Base-by-base conservation (phyloP, 306 rosid genomes). In the Fragaria iinumae region DNA sequence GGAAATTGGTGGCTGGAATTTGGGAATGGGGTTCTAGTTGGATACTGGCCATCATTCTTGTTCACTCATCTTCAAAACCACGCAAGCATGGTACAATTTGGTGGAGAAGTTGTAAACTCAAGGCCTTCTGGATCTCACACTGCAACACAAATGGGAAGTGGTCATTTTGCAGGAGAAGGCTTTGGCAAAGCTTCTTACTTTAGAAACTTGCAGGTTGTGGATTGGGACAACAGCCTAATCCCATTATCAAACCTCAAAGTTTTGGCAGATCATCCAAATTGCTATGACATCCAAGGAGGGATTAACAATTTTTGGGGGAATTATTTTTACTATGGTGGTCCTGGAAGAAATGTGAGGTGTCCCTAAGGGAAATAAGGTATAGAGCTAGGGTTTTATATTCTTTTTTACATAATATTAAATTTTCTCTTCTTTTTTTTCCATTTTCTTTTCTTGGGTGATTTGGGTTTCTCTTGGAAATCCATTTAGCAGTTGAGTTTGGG, bases 1-100 rank as follows among this genome's bases (percentile, higher is more conserved):
- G 98, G 98, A 12, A 87, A 94, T 29, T 94, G 98, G 98, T 94
- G 98, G 98, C 89, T 94, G 48, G 92, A 93, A 65, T 91, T 91
- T 48, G 97, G 96, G 65, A 85, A 93, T 0, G 96, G 95, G 0
- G 79, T 89, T 8, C 71, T 91, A 48, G 95, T 94, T 2, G 97
- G 98, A 60, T 94, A 94, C 23, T 94, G 98, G 98, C 98, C 98
- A 11, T 86, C 98, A 3, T 87, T 94, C 49, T 67, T 94, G 69
- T 94, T 94, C 81, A 92, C 92, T 1, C 98, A 92, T 79, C 83
- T 94, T 34, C 85, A 83, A 47, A 79, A 85, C 53, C 97, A 89
- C 79, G 98, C 96, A 71, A 94, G 93, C 79, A 94, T 90, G 98
- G 90, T 90, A 0, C 98, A 94, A 71, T 94, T 92, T 71, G 97